Percentiles rank a stretch among this genome's conserved stretches.
Evolutionary conservation across 306 rosid genomes (phyloP).

Genomic region (Dryas octopetala): DNA sequence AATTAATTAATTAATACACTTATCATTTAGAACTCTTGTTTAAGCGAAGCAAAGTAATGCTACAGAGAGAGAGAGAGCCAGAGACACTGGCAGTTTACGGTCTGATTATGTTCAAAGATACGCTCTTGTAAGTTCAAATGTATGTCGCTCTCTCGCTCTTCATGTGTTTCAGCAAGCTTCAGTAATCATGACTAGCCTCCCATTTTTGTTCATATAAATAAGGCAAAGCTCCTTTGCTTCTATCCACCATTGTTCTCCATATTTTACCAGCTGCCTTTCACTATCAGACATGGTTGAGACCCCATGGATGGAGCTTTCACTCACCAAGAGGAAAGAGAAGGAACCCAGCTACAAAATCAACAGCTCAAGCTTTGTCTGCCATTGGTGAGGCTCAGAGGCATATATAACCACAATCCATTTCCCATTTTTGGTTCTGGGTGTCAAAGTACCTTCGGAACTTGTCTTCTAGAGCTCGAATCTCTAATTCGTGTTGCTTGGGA

Average conservation of each 20-base stretch:
- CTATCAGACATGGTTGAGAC: constrained; percentile 54
- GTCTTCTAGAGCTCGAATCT: no score
- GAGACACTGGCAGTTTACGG: constrained; percentile 1
- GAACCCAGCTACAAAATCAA: constrained; percentile 49
- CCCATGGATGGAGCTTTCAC: constrained; percentile 61
- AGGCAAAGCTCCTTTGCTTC: constrained; percentile 18
- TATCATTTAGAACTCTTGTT: no score
- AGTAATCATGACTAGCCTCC: constrained; percentile 34
- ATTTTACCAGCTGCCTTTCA: constrained; percentile 31
- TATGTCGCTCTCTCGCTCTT: constrained; percentile 17
- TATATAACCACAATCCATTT: no score
- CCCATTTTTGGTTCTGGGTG: no score
- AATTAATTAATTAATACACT: constrained; percentile 2
- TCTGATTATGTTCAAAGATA: neutral
- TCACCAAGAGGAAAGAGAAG: constrained; percentile 48
- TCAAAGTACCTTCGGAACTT: no score
- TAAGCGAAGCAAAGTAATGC: no score
- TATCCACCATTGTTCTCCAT: constrained; percentile 10
- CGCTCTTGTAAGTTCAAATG: constrained; percentile 21
- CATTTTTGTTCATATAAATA: constrained; percentile 25
- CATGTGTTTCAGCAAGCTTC: constrained; percentile 46
- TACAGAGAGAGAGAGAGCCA: neutral
- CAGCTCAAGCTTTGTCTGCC: constrained; percentile 46
- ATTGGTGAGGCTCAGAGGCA: no score
- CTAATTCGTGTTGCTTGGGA: no score